phyloP scores from a whole-genome alignment of 2,329 filamentous ascomycete genomes.

The Monosporascus cannonballus region DNA sequence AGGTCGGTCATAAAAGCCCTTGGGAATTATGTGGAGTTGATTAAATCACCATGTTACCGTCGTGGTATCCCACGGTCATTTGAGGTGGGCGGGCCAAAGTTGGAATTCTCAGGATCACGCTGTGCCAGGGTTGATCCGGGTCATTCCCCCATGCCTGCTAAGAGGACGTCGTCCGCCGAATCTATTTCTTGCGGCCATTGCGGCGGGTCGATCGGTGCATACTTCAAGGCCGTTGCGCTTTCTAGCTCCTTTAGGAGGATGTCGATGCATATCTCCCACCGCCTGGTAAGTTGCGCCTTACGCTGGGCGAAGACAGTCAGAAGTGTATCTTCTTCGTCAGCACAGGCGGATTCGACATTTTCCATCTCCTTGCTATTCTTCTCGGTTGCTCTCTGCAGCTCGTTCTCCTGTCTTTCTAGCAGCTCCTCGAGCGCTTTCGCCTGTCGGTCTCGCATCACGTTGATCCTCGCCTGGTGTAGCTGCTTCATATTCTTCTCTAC shows the following conservation, averaged over 20 bases:
- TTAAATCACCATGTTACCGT: background rate
- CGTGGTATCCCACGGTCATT: background rate
- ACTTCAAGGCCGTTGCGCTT: constrained; percentile 34
- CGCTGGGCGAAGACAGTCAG: constrained; percentile 38
- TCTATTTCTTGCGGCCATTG: constrained; percentile 34
- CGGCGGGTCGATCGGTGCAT: constrained; percentile 32
- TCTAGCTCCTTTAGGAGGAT: constrained; percentile 49
- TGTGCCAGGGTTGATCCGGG: background rate
- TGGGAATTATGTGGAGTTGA: background rate
- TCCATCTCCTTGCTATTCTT: constrained; percentile 44
- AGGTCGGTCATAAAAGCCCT: no score
- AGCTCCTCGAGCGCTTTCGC: constrained; percentile 56
- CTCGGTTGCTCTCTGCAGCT: constrained; percentile 39
- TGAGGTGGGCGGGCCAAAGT: background rate
- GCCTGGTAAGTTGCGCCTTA: constrained; percentile 35
- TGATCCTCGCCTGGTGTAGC: constrained; percentile 54
- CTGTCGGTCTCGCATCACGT: constrained; percentile 60
- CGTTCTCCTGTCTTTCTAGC: constrained; percentile 46
- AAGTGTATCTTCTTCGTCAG: constrained; percentile 45
- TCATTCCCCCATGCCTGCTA: constrained; percentile 13
- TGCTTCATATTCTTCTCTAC: constrained; percentile 53
- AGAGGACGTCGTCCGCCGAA: constrained; percentile 14
- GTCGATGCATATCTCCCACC: constrained; percentile 49
- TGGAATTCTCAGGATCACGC: background rate
- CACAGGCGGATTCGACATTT: constrained; percentile 38